Percentiles rank a stretch among this genome's conserved stretches.
These are phyloP conservation scores for Zasmidium cellare DNA, from an alignment of 2,329 filamentous ascomycete genomes.

Conservation along the genomic window DNA sequence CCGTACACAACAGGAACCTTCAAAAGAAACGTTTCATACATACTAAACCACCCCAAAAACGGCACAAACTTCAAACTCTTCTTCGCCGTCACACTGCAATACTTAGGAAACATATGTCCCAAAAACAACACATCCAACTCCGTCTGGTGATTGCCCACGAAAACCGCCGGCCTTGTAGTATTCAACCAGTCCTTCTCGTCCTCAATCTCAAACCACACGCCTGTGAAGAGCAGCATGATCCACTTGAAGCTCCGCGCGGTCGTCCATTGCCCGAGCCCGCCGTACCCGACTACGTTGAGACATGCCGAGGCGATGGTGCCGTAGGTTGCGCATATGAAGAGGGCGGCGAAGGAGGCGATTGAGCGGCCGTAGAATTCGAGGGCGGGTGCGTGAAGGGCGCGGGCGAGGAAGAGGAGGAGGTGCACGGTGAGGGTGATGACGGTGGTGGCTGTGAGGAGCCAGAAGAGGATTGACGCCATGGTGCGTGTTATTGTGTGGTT, in stretches of 20 bases:
- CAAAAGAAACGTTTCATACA: too few relatives aligned
- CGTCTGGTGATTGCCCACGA: slow-evolving; percentile 89
- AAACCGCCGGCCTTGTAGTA: slow-evolving; percentile 75
- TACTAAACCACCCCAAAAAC: slow-evolving; percentile 89
- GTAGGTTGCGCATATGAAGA: slow-evolving; percentile 59
- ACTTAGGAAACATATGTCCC: slow-evolving; percentile 82
- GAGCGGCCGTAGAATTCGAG: slow-evolving; percentile 67
- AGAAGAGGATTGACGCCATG: slow-evolving; percentile 30
- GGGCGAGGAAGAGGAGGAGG: slow-evolving; percentile 36
- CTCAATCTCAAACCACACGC: slow-evolving; percentile 72
- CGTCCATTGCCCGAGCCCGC: slow-evolving; percentile 82
- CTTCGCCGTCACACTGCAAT: slow-evolving; percentile 93
- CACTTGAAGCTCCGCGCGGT: slow-evolving; percentile 77
- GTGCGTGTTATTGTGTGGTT: neutral
- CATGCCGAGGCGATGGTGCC: slow-evolving; percentile 73
- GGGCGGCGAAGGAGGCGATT: slow-evolving; percentile 42
- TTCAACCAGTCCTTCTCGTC: slow-evolving; percentile 35
- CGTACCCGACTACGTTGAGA: slow-evolving; percentile 70
- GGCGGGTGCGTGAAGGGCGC: slow-evolving; percentile 32
- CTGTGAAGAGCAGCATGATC: slow-evolving; percentile 72
- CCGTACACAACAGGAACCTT: too few relatives aligned
- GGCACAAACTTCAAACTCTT: slow-evolving; percentile 75
- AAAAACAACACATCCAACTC: slow-evolving; percentile 94
- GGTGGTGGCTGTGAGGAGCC: slow-evolving; percentile 26
- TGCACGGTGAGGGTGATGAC: slow-evolving; percentile 35